Evolutionary conservation across 805 yeast species (phyloP).

Genomic region (Starmerella ratchasimensis): DNA sequence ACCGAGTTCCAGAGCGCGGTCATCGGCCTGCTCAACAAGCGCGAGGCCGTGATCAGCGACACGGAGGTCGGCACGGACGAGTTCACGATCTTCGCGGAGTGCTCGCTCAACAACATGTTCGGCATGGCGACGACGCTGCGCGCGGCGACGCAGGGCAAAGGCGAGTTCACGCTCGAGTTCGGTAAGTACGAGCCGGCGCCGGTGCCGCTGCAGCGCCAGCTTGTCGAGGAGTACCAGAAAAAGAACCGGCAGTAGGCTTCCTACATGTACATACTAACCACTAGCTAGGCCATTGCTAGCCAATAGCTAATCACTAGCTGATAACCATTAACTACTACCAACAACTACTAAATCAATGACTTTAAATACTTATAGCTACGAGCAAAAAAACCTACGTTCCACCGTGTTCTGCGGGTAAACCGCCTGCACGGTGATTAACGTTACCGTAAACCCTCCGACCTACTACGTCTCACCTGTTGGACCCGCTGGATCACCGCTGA

Average conservation of each 20-base stretch:
- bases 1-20: slow-evolving; percentile 89
- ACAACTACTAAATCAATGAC: too few species aligned
- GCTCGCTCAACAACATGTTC: slow-evolving; percentile 91
- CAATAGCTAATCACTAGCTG: too few species aligned
- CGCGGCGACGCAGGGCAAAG: slow-evolving; percentile 97
- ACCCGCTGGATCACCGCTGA: too few species aligned
- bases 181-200: slow-evolving; percentile 82
- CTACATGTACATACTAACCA: slow-evolving; percentile 9
- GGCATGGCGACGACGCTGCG: slow-evolving; percentile 92
- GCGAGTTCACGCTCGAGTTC: slow-evolving; percentile 93
- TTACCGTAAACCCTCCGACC: too few species aligned
- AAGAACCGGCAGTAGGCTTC: slow-evolving; percentile 29
- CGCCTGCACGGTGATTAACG: too few species aligned
- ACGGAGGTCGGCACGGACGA: slow-evolving; percentile 92
- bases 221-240: slow-evolving; percentile 71
- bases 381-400: too few species aligned
- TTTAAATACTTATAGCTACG: too few species aligned
- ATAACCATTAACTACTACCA: too few species aligned
- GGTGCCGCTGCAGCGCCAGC: slow-evolving; percentile 77
- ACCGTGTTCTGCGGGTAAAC: too few species aligned
- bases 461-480: too few species aligned
- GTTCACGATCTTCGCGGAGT: slow-evolving; percentile 83
- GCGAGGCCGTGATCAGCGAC: slow-evolving; percentile 82
- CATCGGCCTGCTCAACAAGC: slow-evolving; percentile 81
- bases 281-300: too few species aligned